Base-by-base conservation (phyloP, 441 rosid species). In the Euphorbia celastroides region DNA sequence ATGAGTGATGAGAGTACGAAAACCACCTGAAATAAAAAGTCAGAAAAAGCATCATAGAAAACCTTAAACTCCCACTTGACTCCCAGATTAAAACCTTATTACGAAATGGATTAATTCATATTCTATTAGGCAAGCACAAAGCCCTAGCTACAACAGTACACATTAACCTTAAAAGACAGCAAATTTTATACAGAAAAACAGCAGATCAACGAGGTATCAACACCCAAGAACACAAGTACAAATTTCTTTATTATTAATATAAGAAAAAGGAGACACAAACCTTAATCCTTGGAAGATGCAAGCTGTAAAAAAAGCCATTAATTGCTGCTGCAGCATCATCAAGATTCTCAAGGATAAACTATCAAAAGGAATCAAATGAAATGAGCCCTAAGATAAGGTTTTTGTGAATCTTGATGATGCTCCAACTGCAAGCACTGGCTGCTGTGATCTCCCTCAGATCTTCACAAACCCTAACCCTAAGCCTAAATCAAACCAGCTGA, bases 291-390 rank as follows among this genome's bases (percentile, higher is more conserved):
- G n/a, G 50, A 44, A 44, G 20, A 2, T 20, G 9, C 5, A 1
- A 34, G 38, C 38, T 34, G 38, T 4, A 34, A 50, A 27, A 67
- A 32, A 38, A 92, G 96, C 75, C 97, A 90, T 74, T 79, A 72
- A 86, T 83, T 85, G 96, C 94, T 82, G 87, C 91, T 93, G 97
- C 97, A 93, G 98, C 98, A 93, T 93, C 98, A 93, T 93, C 98
- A 93, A 84, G 98, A 92, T 92, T 92, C 98, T 72, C 95, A 92
- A 56, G 66, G 72, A 46, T 48, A 17, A 34, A 34, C 38, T 34
- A 34, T 34, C 38, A 34, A 34, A 34, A 57, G 70, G 76, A 60
- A 34, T 34, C 38, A 34, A 54, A 65, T 66, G 60, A 67, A 65
- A 30, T 46, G 65, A 62, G 75, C 80, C 77, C 19, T 34, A 34